Percentiles rank a stretch among this genome's conserved stretches.
These are phyloP conservation scores for Grosmannia huntii DNA, from an alignment of 2,329 filamentous ascomycete genomes.

Conservation along the genomic window DNA sequence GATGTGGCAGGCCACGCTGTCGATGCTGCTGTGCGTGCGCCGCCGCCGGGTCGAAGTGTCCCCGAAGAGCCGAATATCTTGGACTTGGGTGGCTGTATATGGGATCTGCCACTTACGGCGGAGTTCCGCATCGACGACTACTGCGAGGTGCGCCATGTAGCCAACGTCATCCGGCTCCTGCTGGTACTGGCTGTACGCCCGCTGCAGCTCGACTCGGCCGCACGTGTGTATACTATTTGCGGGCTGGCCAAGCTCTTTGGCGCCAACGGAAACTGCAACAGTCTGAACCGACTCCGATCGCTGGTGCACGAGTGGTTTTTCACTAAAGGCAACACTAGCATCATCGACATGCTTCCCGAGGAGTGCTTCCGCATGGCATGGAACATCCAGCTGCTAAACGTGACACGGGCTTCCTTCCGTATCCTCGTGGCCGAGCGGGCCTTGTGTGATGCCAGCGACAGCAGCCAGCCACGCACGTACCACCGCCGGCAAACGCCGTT, in stretches of 20 bases:
- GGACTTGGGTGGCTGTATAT: background rate
- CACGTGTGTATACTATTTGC: conserved; percentile 54
- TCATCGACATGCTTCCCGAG: conserved; percentile 53
- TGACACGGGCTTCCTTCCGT: conserved; percentile 38
- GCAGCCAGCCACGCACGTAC: conserved; percentile 2
- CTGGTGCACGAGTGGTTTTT: conserved; percentile 47
- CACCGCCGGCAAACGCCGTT: conserved; percentile 16
- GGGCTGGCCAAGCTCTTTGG: conserved; percentile 48
- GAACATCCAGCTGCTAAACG: conserved; percentile 26
- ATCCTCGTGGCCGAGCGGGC: conserved; percentile 53
- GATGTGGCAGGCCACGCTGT: no score
- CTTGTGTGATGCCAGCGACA: conserved; percentile 25
- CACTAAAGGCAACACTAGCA: conserved; percentile 36
- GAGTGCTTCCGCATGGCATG: conserved; percentile 45
- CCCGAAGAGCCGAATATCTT: background rate
- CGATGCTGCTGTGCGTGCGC: no score
- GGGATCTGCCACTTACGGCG: conserved; percentile 13
- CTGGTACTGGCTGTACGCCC: conserved; percentile 34
- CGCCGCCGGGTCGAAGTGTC: no score
- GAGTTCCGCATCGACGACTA: conserved; percentile 41
- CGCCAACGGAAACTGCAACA: background rate
- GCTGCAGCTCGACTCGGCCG: conserved; percentile 49
- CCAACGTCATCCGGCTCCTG: conserved; percentile 50
- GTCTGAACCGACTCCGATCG: conserved; percentile 21
- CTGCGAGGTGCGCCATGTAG: conserved; percentile 49